phyloP scores from a whole-genome alignment of 805 yeast species.

The Teunomyces kruisii region DNA sequence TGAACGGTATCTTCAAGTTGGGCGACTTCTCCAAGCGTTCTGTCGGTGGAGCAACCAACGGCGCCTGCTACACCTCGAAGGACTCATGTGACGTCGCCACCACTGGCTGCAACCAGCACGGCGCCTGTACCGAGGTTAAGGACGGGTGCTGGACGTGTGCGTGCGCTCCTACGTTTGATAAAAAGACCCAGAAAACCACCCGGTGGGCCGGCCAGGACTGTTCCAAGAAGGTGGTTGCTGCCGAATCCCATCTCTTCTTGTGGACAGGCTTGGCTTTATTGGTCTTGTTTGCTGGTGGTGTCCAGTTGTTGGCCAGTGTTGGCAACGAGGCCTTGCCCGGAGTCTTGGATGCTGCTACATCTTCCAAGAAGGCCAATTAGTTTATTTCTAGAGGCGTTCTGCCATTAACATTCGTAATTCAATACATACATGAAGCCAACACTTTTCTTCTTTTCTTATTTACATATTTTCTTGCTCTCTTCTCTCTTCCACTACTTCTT shows the following conservation, averaged over 20 bases:
- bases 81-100: slow-evolving; percentile 50
- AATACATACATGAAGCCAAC: not conserved
- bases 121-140: slow-evolving; percentile 42
- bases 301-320: slow-evolving; percentile 51
- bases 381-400: not conserved
- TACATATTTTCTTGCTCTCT: too few species aligned
- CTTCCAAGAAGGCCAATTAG: slow-evolving; percentile 33
- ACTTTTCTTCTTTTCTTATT: too few species aligned
- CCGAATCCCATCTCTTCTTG: slow-evolving; percentile 64
- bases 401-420: not conserved
- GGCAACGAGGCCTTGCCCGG: slow-evolving; percentile 70
- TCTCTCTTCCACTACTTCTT: too few species aligned
- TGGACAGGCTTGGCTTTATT: slow-evolving; percentile 60
- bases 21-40: slow-evolving; percentile 14
- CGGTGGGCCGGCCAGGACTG: slow-evolving; percentile 62
- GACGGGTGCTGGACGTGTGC: slow-evolving; percentile 50
- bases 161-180: slow-evolving; percentile 46
- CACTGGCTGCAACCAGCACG: slow-evolving; percentile 53
- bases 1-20: slow-evolving; percentile 14
- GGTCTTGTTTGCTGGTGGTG: slow-evolving; percentile 48
- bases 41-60: slow-evolving; percentile 8
- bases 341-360: slow-evolving; percentile 60
- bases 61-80: slow-evolving; percentile 42
- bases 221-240: slow-evolving; percentile 64
- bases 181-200: slow-evolving; percentile 45